Evolutionary conservation across 2,329 filamentous ascomycete species (phyloP).

Genomic region (Fusarium udum): DNA sequence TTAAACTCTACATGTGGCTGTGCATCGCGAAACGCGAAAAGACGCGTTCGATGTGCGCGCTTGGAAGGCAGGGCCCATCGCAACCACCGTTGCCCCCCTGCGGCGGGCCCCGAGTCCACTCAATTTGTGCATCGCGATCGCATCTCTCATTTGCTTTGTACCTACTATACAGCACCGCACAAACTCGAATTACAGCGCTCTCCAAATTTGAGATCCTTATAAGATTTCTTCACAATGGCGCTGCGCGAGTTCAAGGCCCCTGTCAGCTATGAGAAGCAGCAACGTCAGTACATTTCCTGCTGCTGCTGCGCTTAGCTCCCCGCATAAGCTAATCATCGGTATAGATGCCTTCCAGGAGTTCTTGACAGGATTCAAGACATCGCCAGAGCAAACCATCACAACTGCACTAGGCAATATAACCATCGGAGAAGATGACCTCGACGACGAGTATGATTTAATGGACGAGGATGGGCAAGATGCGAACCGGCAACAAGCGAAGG

Average conservation of each 20-base stretch:
- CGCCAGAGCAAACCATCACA: conserved; percentile 74
- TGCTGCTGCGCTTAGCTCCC: conserved; percentile 1
- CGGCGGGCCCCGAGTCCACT: conserved; percentile 43
- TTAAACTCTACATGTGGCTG: conserved; percentile 42
- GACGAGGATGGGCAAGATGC: conserved; percentile 76
- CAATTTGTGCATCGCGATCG: conserved; percentile 45
- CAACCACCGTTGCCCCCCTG: conserved; percentile 43
- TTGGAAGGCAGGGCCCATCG: conserved; percentile 11
- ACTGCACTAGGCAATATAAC: conserved; percentile 86
- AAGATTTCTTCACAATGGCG: conserved; percentile 70
- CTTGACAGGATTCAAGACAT: conserved; percentile 86
- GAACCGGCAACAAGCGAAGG: conserved; percentile 59
- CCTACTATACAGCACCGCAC: not conserved
- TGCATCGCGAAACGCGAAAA: conserved; percentile 47
- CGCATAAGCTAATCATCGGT: conserved; percentile 42
- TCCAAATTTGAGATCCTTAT: conserved; percentile 27
- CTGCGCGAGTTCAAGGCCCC: conserved; percentile 80
- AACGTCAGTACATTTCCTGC: conserved; percentile 64
- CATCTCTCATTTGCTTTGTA: conserved; percentile 24
- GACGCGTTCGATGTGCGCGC: conserved; percentile 43
- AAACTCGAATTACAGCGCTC: conserved; percentile 27
- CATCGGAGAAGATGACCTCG: conserved; percentile 85
- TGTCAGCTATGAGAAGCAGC: conserved; percentile 89
- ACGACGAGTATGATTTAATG: conserved; percentile 94
- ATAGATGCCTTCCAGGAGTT: conserved; percentile 87